Conservation (phyloP, 768 basidiomycete species). For the Trametes cingulata region DNA sequence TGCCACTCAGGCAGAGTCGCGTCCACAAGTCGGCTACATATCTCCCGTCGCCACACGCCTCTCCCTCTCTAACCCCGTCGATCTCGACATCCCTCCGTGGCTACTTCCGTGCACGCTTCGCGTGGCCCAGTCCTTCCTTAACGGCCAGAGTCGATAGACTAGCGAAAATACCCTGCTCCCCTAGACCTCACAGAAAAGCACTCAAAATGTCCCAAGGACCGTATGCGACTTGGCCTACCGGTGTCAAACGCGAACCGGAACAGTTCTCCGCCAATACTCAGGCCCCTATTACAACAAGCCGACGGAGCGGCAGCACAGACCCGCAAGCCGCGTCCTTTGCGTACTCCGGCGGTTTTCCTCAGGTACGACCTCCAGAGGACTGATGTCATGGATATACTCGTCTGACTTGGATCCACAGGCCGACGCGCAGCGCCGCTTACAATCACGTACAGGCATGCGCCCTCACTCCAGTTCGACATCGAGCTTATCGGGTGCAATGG, state of each 20-base stretch:
- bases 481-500: constrained; percentile 64
- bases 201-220: constrained; percentile 21
- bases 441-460: constrained; percentile 16
- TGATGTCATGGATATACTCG: background rate
- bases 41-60: constrained; percentile 52
- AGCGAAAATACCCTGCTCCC: constrained; percentile 9
- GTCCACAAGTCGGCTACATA: constrained; percentile 27
- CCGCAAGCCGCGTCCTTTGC: constrained; percentile 7
- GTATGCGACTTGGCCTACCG: constrained; percentile 22
- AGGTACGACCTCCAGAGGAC: constrained; percentile 2
- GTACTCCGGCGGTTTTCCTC: constrained; percentile 11
- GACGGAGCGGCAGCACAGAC: constrained; percentile 9
- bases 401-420: background rate
- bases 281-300: constrained; percentile 2
- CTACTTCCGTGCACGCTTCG: constrained; percentile 7
- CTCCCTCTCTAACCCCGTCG: constrained; percentile 21
- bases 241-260: constrained; percentile 15
- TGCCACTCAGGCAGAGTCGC: constrained; percentile 27
- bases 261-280: constrained; percentile 16
- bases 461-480: constrained; percentile 35
- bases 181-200: constrained; percentile 1
- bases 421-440: constrained; percentile 13
- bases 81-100: constrained; percentile 12
- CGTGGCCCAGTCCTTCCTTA: constrained; percentile 15
- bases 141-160: background rate